These are phyloP conservation scores for Ogataea corticis DNA, from an alignment of 805 yeast species.

Conservation along the genomic window DNA sequence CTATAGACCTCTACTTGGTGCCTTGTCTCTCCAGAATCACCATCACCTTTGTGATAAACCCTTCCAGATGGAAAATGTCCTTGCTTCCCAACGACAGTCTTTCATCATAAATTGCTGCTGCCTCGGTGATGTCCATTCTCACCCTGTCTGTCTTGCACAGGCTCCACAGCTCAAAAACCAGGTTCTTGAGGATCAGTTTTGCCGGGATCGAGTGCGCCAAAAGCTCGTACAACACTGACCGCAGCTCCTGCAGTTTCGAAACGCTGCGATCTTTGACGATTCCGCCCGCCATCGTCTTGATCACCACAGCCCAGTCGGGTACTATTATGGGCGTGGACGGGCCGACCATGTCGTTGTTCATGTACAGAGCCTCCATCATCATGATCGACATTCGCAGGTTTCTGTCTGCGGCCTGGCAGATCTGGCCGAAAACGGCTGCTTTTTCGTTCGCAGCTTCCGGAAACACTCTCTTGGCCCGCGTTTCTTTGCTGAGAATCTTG, in stretches of 20 bases:
- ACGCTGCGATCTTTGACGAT: constrained; percentile 67
- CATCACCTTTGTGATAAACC: constrained; percentile 88
- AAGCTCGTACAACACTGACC: constrained; percentile 77
- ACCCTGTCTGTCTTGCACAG: constrained; percentile 25
- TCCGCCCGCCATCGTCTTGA: constrained; percentile 60
- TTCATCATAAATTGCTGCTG: constrained; percentile 76
- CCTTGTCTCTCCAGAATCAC: constrained; percentile 55
- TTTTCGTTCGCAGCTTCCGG: constrained; percentile 39
- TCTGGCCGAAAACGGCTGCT: constrained; percentile 41
- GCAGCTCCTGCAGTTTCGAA: constrained; percentile 54
- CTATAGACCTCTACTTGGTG: background rate
- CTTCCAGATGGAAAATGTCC: constrained; percentile 92
- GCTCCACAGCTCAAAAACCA: constrained; percentile 40
- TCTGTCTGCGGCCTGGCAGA: constrained; percentile 60
- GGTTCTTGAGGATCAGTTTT: constrained; percentile 66
- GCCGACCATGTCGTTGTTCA: constrained; percentile 60
- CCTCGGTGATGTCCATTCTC: constrained; percentile 51
- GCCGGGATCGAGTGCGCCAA: constrained; percentile 95
- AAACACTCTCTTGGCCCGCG: constrained; percentile 30
- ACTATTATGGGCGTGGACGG: constrained; percentile 53
- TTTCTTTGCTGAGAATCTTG: constrained; percentile 59
- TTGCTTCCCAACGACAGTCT: constrained; percentile 83
- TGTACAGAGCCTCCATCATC: constrained; percentile 76
- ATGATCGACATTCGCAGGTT: constrained; percentile 79
- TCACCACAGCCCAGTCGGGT: constrained; percentile 91